phyloP scores from a whole-genome alignment of 2,329 filamentous ascomycete species.

The Chaetomium olivaceum region DNA sequence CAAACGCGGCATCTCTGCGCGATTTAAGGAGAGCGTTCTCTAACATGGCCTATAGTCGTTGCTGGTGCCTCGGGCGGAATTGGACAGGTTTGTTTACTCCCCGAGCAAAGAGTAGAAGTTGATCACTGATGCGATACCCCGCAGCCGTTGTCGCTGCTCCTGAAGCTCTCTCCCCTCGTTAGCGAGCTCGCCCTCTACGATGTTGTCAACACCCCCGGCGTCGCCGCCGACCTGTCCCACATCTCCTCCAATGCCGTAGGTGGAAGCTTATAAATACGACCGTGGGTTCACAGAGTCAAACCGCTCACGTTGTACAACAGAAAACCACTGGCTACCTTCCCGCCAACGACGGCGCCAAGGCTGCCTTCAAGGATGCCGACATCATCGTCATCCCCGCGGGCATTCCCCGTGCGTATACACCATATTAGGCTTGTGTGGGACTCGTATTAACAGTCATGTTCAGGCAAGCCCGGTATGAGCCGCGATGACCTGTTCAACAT shows the following conservation, averaged over 20 bases:
- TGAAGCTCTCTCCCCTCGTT: slow-evolving; percentile 86
- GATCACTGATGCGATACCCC: slow-evolving; percentile 28
- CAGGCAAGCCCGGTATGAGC: slow-evolving; percentile 99
- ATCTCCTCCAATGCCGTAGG: slow-evolving; percentile 84
- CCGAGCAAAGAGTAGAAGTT: not conserved
- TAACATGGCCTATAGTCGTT: slow-evolving; percentile 58
- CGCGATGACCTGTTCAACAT: slow-evolving; percentile 99
- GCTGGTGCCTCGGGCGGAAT: slow-evolving; percentile 97
- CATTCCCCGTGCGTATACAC: slow-evolving; percentile 76
- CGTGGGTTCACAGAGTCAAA: not conserved
- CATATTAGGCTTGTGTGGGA: too few species aligned
- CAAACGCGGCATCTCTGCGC: not conserved
- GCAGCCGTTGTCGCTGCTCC: slow-evolving; percentile 91
- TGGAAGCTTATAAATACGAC: slow-evolving; percentile 13
- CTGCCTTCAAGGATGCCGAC: slow-evolving; percentile 88
- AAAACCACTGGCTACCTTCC: slow-evolving; percentile 88
- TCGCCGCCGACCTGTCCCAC: slow-evolving; percentile 94
- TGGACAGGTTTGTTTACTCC: slow-evolving; percentile 71
- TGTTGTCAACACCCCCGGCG: slow-evolving; percentile 98
- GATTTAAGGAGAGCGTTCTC: slow-evolving; percentile 23
- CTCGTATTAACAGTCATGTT: slow-evolving; percentile 8
- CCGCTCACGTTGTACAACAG: slow-evolving; percentile 45
- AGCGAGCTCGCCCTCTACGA: slow-evolving; percentile 96
- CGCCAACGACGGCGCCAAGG: slow-evolving; percentile 79
- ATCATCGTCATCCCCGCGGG: slow-evolving; percentile 97